phyloP scores from a whole-genome alignment of 805 yeast genomes.

The Yarrowia hollandica region DNA sequence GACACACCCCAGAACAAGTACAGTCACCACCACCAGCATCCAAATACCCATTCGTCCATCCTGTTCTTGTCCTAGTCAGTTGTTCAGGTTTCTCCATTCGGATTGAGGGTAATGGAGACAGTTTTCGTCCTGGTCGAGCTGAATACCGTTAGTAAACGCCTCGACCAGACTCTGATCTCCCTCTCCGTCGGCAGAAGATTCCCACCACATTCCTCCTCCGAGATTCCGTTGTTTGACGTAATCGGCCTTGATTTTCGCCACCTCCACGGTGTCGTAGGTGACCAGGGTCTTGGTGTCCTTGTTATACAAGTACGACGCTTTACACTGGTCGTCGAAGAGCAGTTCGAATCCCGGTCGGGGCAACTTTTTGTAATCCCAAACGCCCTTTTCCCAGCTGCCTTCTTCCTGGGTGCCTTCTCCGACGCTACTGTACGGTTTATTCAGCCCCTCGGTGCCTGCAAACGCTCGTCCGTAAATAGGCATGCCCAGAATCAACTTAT shows the following conservation, averaged over 20 bases:
- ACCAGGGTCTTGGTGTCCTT: constrained; percentile 45
- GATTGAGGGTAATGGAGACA: constrained; percentile 29
- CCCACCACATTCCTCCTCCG: constrained; percentile 97
- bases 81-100: constrained; percentile 24
- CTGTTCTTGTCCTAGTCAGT: constrained; percentile 10
- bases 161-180: constrained; percentile 33
- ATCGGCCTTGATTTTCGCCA: constrained; percentile 57
- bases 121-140: constrained; percentile 29
- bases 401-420: constrained; percentile 41
- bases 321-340: constrained; percentile 52
- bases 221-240: constrained; percentile 52
- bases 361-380: constrained; percentile 57
- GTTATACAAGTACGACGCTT: constrained; percentile 57
- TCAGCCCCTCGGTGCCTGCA: constrained; percentile 46
- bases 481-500: constrained; percentile 75
- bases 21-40: background rate
- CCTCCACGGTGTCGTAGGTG: constrained; percentile 64
- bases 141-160: constrained; percentile 31
- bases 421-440: constrained; percentile 48
- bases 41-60: background rate
- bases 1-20: background rate
- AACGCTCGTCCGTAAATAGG: constrained; percentile 78
- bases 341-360: constrained; percentile 51
- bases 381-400: constrained; percentile 49
- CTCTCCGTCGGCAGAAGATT: constrained; percentile 54